These are phyloP conservation scores for Nevesoporus exiguus DNA, from an alignment of 768 basidiomycete species.

Conservation along the genomic window DNA sequence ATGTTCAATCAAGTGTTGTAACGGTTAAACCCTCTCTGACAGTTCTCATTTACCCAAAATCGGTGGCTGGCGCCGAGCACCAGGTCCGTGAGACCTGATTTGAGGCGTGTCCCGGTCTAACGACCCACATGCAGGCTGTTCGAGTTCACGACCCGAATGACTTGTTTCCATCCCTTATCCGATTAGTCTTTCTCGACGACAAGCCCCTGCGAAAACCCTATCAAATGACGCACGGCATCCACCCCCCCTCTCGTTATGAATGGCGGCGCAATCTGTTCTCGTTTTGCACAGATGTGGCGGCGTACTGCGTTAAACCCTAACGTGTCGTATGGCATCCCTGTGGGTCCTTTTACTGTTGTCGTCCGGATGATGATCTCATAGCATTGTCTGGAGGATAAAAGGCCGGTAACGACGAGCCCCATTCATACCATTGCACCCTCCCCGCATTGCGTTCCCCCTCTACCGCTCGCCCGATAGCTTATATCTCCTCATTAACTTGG, in stretches of 20 bases:
- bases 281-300: conserved; percentile 24
- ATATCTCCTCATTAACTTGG: not conserved
- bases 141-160: conserved; percentile 12
- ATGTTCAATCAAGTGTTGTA: conserved; percentile 27
- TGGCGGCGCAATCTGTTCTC: conserved; percentile 29
- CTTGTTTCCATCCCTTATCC: conserved; percentile 24
- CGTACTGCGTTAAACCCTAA: conserved; percentile 22
- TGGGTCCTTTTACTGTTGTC: conserved; percentile 16
- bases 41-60: conserved; percentile 32
- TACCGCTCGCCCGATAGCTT: conserved; percentile 5
- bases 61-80: conserved; percentile 16
- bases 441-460: not conserved
- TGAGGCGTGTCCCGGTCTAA: conserved; percentile 17
- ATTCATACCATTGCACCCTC: conserved; percentile 9
- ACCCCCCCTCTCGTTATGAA: conserved; percentile 23
- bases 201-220: conserved; percentile 33
- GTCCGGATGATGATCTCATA: conserved; percentile 25
- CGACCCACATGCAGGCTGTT: conserved; percentile 17
- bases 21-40: conserved; percentile 22
- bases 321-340: conserved; percentile 18
- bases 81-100: conserved; percentile 24
- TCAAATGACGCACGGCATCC: conserved; percentile 34
- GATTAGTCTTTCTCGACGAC: conserved; percentile 38
- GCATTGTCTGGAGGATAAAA: conserved; percentile 27
- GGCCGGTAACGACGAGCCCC: conserved; percentile 10